Evolutionary conservation across 768 basidiomycete genomes (phyloP).

Genomic region (Lentinula aciculospora): DNA sequence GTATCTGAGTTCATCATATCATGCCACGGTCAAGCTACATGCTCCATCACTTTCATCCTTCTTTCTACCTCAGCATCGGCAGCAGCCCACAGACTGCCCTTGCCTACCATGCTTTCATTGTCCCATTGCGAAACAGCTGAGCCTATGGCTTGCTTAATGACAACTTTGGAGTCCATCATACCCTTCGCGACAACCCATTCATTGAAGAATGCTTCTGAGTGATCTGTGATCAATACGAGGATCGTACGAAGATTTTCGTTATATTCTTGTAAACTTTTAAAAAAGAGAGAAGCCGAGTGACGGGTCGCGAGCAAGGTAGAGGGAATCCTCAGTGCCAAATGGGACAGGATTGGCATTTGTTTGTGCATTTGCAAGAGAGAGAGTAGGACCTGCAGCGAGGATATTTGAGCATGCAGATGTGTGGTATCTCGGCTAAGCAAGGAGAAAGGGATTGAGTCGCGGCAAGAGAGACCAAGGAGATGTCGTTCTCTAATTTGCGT

Average conservation of each 20-base stretch:
- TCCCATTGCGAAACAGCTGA: constrained; percentile 5
- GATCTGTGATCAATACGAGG: constrained; percentile 4
- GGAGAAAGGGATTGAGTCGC: constrained; percentile 27
- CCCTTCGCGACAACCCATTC: neutral
- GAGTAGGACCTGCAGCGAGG: constrained; percentile 13
- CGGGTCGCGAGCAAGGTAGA: neutral
- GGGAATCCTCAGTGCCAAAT: constrained; percentile 19
- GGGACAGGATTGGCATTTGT: constrained; percentile 21
- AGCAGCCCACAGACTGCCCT: neutral
- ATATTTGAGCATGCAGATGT: constrained; percentile 24
- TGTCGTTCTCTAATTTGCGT: constrained; percentile 23
- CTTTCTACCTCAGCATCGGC: constrained; percentile 1
- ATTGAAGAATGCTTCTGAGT: neutral
- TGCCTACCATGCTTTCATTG: neutral
- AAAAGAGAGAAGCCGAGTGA: neutral
- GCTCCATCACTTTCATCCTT: neutral
- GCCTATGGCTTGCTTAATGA: neutral
- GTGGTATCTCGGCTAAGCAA: constrained; percentile 24
- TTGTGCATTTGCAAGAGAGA: constrained; percentile 14
- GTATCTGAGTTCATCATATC: neutral
- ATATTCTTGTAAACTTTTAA: neutral
- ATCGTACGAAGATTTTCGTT: neutral
- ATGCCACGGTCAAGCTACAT: neutral
- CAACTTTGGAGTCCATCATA: neutral
- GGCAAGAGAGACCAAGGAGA: constrained; percentile 26